Percentiles rank a stretch among this genome's conserved stretches.
Evolutionary conservation across 495 filamentous ascomycete genomes (phyloP).

Genomic region (Xylaria bambusicola): DNA sequence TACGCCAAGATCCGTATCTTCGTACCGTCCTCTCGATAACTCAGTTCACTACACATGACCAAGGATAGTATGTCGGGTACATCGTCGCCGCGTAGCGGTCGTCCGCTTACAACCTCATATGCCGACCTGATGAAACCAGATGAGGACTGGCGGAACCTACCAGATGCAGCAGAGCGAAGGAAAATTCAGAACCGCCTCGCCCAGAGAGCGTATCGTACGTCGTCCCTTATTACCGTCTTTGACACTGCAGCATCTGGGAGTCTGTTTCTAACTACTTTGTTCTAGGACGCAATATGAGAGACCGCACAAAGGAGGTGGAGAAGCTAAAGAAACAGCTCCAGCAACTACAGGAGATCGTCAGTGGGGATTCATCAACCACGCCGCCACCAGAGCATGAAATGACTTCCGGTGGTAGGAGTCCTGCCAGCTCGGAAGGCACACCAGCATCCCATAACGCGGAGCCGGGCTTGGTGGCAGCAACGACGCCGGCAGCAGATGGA

Average conservation of each 20-base stretch:
- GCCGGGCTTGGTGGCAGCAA: slow-evolving; percentile 10
- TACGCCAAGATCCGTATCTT: background rate
- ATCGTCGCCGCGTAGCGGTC: slow-evolving; percentile 36
- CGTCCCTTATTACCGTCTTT: background rate
- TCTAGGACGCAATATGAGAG: slow-evolving; percentile 36
- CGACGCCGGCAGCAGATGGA: slow-evolving; percentile 25
- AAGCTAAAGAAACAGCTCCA: slow-evolving; percentile 36
- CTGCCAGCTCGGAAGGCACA: slow-evolving; percentile 27
- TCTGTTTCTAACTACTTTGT: slow-evolving; percentile 18
- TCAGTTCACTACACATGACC: background rate
- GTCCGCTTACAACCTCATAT: slow-evolving; percentile 37
- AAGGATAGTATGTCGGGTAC: slow-evolving; percentile 28
- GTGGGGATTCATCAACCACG: slow-evolving; percentile 27
- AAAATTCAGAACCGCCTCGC: slow-evolving; percentile 43
- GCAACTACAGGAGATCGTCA: slow-evolving; percentile 32
- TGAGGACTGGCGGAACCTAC: slow-evolving; percentile 37
- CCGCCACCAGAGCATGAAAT: slow-evolving; percentile 35
- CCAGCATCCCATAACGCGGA: slow-evolving; percentile 25
- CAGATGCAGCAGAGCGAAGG: slow-evolving; percentile 38
- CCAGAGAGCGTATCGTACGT: slow-evolving; percentile 43
- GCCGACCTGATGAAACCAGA: slow-evolving; percentile 38
- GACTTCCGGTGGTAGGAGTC: slow-evolving; percentile 29
- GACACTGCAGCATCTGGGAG: background rate
- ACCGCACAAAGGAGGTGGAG: slow-evolving; percentile 37
- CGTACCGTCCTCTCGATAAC: background rate